A percentile compares a stretch with the other conserved stretches of the same genome.
These are phyloP conservation scores for Cymbopogon flexuosus DNA, from an alignment of 202 grass and related monocot species.

Conservation along the genomic window DNA sequence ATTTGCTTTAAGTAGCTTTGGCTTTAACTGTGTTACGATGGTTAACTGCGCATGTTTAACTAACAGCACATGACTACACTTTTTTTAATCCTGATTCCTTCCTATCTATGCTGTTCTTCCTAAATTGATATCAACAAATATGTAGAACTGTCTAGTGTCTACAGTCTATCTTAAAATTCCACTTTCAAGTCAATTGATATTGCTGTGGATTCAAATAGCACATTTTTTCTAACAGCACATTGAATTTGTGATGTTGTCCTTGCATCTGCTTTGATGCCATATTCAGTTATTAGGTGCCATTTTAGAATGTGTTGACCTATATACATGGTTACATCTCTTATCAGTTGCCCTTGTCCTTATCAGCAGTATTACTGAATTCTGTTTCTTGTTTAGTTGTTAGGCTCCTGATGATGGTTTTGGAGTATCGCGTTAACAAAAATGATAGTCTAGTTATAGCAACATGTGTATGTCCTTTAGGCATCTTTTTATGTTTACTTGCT, in stretches of 20 bases:
- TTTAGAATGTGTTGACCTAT: background rate
- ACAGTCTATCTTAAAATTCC: background rate
- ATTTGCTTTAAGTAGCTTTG: constrained; percentile 19
- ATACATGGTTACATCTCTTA: background rate
- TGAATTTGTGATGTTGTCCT: background rate
- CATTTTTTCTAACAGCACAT: background rate
- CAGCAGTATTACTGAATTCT: background rate
- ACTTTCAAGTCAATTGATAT: background rate
- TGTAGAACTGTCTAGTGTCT: background rate
- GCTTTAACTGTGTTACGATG: background rate
- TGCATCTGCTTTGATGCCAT: constrained; percentile 11
- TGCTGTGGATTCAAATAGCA: background rate
- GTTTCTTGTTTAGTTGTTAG: constrained; percentile 20
- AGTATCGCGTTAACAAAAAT: background rate
- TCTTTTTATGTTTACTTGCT: background rate
- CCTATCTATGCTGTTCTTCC: background rate
- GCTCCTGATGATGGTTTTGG: constrained; percentile 10
- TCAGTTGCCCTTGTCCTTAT: background rate
- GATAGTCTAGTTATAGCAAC: background rate
- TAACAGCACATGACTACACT: background rate
- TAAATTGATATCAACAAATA: background rate
- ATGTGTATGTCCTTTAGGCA: background rate
- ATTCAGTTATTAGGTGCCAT: background rate
- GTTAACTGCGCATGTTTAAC: constrained; percentile 5
- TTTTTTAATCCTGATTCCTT: background rate